A percentile compares a stretch with the other conserved stretches of the same genome.
phyloP scores from a whole-genome alignment of 2,329 filamentous ascomycete species.

The Aspergillus ochraceoroseus region DNA sequence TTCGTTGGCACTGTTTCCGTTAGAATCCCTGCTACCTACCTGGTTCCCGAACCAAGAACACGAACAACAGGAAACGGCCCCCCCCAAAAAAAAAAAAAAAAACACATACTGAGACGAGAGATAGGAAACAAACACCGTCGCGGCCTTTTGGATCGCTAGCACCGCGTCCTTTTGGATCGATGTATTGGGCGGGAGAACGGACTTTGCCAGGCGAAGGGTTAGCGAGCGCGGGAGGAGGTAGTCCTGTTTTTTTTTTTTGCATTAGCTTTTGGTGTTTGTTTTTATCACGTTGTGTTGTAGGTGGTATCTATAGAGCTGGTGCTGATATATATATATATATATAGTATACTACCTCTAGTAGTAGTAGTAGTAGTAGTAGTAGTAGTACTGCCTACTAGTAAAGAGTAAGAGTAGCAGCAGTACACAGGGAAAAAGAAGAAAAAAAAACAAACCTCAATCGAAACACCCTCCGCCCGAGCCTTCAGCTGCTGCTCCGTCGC shows the following conservation, averaged over 20 bases:
- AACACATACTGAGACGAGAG: constrained; percentile 55
- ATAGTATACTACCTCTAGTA: too few species aligned
- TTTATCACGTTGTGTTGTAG: background rate
- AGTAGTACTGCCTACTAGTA: too few species aligned
- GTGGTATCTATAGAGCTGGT: too few species aligned
- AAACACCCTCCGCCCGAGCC: constrained; percentile 37
- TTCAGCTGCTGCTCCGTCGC: constrained; percentile 41
- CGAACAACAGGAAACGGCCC: too few species aligned
- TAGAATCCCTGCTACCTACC: too few species aligned
- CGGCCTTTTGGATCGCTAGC: constrained; percentile 59
- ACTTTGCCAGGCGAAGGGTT: constrained; percentile 58
- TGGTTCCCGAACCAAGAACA: too few species aligned
- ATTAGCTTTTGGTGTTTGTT: background rate
- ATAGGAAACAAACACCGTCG: constrained; percentile 64
- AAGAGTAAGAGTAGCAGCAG: too few species aligned
- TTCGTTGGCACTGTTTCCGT: constrained; percentile 52
- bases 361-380: too few species aligned
- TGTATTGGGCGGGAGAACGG: constrained; percentile 60
- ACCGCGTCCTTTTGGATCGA: constrained; percentile 62
- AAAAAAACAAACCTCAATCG: constrained; percentile 35
- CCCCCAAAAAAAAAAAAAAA: too few species aligned
- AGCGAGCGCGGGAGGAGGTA: constrained; percentile 60
- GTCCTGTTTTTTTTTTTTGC: constrained; percentile 42
- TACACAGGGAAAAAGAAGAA: background rate
- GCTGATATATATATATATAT: too few species aligned